Evolutionary conservation across 2,329 filamentous ascomycete species (phyloP).

Genomic region (Aureobasidium sp.): DNA sequence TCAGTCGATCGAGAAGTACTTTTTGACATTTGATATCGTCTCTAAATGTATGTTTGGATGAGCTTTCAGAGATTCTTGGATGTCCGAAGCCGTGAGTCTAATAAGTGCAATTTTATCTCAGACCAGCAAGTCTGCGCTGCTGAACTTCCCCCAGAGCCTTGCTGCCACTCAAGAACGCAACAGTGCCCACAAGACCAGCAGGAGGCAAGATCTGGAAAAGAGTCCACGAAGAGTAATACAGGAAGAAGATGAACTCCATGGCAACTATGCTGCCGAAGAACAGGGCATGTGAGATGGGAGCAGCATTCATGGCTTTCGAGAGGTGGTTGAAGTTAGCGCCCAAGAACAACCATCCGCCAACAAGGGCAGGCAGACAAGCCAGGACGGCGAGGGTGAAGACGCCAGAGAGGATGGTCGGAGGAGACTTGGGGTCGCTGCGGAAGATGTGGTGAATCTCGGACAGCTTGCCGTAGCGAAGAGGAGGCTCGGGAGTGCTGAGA

Average conservation of each 20-base stretch:
- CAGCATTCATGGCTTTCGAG: constrained; percentile 63
- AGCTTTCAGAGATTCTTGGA: neutral
- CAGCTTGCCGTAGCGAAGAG: constrained; percentile 76
- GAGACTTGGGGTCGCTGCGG: constrained; percentile 69
- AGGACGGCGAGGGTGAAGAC: constrained; percentile 68
- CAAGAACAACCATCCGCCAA: constrained; percentile 66
- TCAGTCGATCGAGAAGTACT: neutral
- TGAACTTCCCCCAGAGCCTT: constrained; percentile 91
- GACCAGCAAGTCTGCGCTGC: constrained; percentile 70
- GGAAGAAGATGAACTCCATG: constrained; percentile 87
- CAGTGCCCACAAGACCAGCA: constrained; percentile 57
- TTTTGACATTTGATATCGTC: constrained; percentile 13
- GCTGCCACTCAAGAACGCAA: constrained; percentile 79
- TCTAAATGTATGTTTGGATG: constrained; percentile 8
- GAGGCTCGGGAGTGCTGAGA: constrained; percentile 54
- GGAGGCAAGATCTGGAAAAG: constrained; percentile 82
- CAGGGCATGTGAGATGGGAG: constrained; percentile 71
- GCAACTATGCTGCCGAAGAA: constrained; percentile 84
- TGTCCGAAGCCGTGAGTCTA: neutral
- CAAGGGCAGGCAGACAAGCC: constrained; percentile 65
- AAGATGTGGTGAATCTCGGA: constrained; percentile 89
- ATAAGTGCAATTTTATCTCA: constrained; percentile 36
- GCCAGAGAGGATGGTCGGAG: constrained; percentile 70
- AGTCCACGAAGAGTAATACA: constrained; percentile 91
- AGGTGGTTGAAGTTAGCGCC: constrained; percentile 80